phyloP scores from a whole-genome alignment of 2,329 filamentous ascomycete genomes.

The Exophiala aquamarina region DNA sequence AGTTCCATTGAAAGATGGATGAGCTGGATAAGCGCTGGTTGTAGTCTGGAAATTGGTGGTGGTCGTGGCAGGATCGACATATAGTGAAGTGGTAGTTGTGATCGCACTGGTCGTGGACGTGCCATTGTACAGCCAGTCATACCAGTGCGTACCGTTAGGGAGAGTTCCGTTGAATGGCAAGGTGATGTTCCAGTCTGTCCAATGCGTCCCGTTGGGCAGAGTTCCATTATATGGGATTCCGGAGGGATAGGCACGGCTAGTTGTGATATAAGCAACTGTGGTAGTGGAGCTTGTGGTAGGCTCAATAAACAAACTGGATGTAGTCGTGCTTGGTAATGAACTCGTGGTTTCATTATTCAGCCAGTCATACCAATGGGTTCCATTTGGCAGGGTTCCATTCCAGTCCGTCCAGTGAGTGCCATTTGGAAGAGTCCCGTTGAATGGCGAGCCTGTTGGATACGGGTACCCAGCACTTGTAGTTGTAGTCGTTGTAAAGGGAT shows the following conservation, averaged over 20 bases:
- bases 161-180: no score
- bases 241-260: no score
- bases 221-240: no score
- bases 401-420: neutral
- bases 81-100: neutral
- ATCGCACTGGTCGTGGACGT: neutral
- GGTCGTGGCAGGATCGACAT: slow-evolving; percentile 1
- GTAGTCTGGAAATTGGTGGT: neutral
- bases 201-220: no score
- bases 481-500: no score
- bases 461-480: no score
- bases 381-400: slow-evolving; percentile 1
- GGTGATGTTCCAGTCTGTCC: no score
- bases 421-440: no score
- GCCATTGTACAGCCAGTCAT: no score
- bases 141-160: no score
- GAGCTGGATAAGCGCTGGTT: neutral
- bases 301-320: neutral
- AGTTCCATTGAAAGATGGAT: slow-evolving; percentile 3
- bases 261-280: neutral
- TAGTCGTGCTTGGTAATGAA: neutral
- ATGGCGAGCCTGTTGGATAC: no score
- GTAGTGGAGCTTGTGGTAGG: neutral
- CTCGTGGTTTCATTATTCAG: neutral
- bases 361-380: slow-evolving; percentile 7